Conservation (phyloP, 495 filamentous ascomycete genomes). For the Hapsidospora chrysogenum region DNA sequence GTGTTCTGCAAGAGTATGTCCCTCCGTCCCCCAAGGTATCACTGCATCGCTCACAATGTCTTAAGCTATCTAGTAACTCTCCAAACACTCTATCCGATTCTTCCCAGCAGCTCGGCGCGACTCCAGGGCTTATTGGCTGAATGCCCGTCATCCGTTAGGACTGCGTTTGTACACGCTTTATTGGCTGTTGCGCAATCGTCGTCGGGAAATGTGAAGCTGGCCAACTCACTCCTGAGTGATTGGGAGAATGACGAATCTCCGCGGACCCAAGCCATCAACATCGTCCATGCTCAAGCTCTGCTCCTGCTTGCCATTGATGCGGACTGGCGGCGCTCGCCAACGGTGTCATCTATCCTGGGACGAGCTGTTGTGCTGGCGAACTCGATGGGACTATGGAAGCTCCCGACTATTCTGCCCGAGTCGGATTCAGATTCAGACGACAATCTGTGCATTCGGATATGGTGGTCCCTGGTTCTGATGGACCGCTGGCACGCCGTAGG, state of each 20-base stretch:
- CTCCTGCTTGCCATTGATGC: constrained; percentile 43
- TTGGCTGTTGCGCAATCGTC: constrained; percentile 41
- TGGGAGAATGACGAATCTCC: constrained; percentile 34
- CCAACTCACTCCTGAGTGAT: constrained; percentile 30
- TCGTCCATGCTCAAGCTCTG: constrained; percentile 46
- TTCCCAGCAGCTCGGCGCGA: constrained; percentile 47
- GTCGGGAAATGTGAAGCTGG: constrained; percentile 23
- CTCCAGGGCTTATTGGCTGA: constrained; percentile 43
- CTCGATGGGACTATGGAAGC: constrained; percentile 29
- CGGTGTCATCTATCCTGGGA: constrained; percentile 27
- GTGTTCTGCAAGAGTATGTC: constrained; percentile 11
- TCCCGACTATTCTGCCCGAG: constrained; percentile 15
- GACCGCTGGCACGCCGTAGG: constrained; percentile 62
- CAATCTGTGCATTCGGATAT: constrained; percentile 51
- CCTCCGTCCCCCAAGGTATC: neutral
- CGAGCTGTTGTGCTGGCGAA: constrained; percentile 43
- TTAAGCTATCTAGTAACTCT: constrained; percentile 53
- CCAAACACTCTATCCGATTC: constrained; percentile 58
- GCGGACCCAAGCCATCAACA: constrained; percentile 28
- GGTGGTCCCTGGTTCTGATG: constrained; percentile 58
- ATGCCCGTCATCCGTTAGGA: constrained; percentile 42
- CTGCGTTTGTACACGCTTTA: constrained; percentile 57
- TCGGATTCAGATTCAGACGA: constrained; percentile 35
- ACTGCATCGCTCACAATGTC: constrained; percentile 22
- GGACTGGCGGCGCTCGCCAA: constrained; percentile 26